phyloP scores from a whole-genome alignment of 192 early-diverging fungal species.

The Podila minutissima region DNA sequence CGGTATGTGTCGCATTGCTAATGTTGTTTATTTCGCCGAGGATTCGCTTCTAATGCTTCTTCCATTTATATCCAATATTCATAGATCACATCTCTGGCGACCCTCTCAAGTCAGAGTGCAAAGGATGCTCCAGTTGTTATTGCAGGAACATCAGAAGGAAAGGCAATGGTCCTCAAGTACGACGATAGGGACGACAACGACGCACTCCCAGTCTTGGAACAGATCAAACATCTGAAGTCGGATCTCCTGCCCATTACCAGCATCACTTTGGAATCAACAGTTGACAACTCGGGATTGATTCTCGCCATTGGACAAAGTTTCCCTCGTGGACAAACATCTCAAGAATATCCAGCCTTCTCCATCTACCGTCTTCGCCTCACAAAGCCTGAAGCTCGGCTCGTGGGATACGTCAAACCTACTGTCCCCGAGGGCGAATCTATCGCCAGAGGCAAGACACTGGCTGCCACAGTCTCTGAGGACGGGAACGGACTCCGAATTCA shows the following conservation, averaged over 20 bases:
- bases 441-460: constrained; percentile 34
- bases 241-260: constrained; percentile 33
- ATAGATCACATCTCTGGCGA: constrained; percentile 43
- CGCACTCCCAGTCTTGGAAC: constrained; percentile 22
- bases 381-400: constrained; percentile 26
- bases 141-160: constrained; percentile 42
- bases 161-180: constrained; percentile 38
- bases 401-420: constrained; percentile 39
- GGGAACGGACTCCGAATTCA: constrained; percentile 38
- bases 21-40: neutral
- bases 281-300: constrained; percentile 20
- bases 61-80: neutral
- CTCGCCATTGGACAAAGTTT: constrained; percentile 38
- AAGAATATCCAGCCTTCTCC: constrained; percentile 31
- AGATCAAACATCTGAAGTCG: constrained; percentile 26
- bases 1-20: neutral
- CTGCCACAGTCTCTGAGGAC: constrained; percentile 34
- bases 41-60: too few species aligned
- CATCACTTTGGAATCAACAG: constrained; percentile 34
- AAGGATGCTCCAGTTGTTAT: constrained; percentile 30
- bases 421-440: constrained; percentile 35
- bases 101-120: constrained; percentile 30
- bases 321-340: neutral
- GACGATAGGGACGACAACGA: constrained; percentile 21
- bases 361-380: constrained; percentile 47